Evolutionary conservation across 805 yeast species (phyloP).

Genomic region (Cyberlindnera subsufficiens): DNA sequence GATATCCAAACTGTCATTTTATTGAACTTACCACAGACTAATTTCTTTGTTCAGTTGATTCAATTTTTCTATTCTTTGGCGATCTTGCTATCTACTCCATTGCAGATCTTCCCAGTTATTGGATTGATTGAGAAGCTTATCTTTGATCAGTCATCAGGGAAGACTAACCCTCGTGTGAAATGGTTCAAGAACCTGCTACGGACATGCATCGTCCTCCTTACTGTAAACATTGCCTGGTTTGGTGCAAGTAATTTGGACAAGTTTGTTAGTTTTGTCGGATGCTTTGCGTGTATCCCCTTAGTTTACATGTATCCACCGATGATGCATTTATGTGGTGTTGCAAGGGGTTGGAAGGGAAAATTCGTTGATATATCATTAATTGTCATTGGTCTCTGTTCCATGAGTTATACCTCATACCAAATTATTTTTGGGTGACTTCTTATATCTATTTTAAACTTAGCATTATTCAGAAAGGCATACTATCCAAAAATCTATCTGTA

Average conservation of each 20-base stretch:
- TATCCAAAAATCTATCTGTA: too few species aligned
- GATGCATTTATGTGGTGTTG: conserved; percentile 45
- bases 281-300: conserved; percentile 80
- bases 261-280: conserved; percentile 77
- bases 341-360: conserved; percentile 29
- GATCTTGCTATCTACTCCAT: conserved; percentile 72
- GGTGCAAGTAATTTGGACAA: conserved; percentile 68
- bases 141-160: conserved; percentile 54
- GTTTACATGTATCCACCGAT: conserved; percentile 84
- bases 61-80: conserved; percentile 73
- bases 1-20: conserved; percentile 62
- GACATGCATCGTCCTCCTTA: conserved; percentile 43
- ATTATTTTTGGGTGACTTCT: conserved; percentile 29
- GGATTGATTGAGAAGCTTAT: conserved; percentile 62
- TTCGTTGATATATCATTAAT: conserved; percentile 43
- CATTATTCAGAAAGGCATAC: too few species aligned
- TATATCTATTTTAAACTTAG: not conserved
- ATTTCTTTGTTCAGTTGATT: conserved; percentile 53
- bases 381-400: conserved; percentile 51
- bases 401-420: conserved; percentile 65
- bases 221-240: conserved; percentile 53
- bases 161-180: conserved; percentile 42
- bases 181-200: conserved; percentile 66
- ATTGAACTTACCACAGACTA: conserved; percentile 63
- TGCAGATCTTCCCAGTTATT: conserved; percentile 75